These are phyloP conservation scores for Zizania latifolia DNA, from an alignment of 176 grass and related monocot species.

Conservation along the genomic window DNA sequence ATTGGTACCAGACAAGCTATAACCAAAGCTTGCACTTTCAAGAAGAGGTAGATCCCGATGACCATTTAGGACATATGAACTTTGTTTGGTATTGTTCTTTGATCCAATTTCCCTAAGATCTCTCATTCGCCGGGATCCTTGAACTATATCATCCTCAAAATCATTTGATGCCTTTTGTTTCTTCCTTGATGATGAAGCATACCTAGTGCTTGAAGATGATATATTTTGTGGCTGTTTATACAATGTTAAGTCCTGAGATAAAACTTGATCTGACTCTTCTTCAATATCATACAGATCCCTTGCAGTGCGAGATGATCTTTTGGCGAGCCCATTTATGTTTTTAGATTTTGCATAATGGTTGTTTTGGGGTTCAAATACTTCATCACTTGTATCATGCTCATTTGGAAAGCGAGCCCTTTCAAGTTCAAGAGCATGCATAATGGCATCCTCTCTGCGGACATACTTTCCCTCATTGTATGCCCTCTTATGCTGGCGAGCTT, in stretches of 20 bases:
- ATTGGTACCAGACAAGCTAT: constrained; percentile 41
- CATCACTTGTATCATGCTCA: no score
- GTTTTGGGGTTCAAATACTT: constrained; percentile 24
- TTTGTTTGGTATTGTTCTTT: constrained; percentile 42
- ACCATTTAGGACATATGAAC: constrained; percentile 22
- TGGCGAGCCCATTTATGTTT: constrained; percentile 56
- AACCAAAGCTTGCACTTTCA: constrained; percentile 43
- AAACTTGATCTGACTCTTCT: constrained; percentile 42
- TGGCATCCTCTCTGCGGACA: constrained; percentile 96
- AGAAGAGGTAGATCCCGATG: constrained; percentile 39
- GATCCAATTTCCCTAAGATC: constrained; percentile 84
- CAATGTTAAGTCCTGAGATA: constrained; percentile 42
- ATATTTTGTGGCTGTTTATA: constrained; percentile 49
- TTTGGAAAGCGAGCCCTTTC: constrained; percentile 57
- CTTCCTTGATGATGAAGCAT: constrained; percentile 59
- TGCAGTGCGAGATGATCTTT: constrained; percentile 28
- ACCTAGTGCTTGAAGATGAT: constrained; percentile 51
- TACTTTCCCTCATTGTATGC: constrained; percentile 74
- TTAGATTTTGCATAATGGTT: constrained; percentile 38
- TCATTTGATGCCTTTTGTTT: constrained; percentile 60
- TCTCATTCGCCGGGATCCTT: constrained; percentile 81
- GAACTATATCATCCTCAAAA: constrained; percentile 49
- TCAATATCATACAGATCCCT: constrained; percentile 39
- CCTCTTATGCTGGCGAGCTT: constrained; percentile 47
- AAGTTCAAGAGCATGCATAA: constrained; percentile 94